Percentiles rank a stretch among this genome's conserved stretches.
These are phyloP conservation scores for Venturia aucupariae DNA, from an alignment of 2,329 filamentous ascomycete species.

Conservation along the genomic window DNA sequence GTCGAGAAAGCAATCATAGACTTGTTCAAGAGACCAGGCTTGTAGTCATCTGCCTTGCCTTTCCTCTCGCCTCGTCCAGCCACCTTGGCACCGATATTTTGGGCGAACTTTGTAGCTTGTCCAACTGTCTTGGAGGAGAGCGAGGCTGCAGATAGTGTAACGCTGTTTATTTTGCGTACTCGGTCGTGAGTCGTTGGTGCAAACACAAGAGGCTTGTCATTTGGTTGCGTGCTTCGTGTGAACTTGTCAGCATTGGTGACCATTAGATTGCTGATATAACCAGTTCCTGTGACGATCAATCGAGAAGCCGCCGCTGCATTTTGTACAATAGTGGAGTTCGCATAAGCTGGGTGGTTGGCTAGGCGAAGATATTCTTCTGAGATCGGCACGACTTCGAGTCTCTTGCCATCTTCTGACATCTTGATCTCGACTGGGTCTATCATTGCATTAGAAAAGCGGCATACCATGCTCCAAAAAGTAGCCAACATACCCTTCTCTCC, in stretches of 20 bases:
- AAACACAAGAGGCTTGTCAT: slow-evolving; percentile 76
- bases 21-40: slow-evolving; percentile 90
- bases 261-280: slow-evolving; percentile 68
- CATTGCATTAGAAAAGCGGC: slow-evolving; percentile 19
- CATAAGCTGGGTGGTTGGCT: slow-evolving; percentile 83
- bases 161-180: slow-evolving; percentile 81
- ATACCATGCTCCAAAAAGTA: not conserved
- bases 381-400: slow-evolving; percentile 59
- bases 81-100: slow-evolving; percentile 76
- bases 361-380: slow-evolving; percentile 64
- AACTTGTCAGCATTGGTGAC: slow-evolving; percentile 71
- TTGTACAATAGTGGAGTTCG: slow-evolving; percentile 75
- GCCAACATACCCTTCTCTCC: slow-evolving; percentile 74
- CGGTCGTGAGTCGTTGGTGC: slow-evolving; percentile 73
- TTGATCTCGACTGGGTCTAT: slow-evolving; percentile 71
- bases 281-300: slow-evolving; percentile 80
- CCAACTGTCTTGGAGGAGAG: slow-evolving; percentile 81
- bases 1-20: slow-evolving; percentile 94
- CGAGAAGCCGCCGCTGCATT: slow-evolving; percentile 82
- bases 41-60: slow-evolving; percentile 54
- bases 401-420: slow-evolving; percentile 59
- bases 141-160: slow-evolving; percentile 69
- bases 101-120: slow-evolving; percentile 71
- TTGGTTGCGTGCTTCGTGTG: slow-evolving; percentile 69
- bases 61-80: slow-evolving; percentile 51